Percentiles rank a stretch among this genome's conserved stretches.
Evolutionary conservation across 1,284 basidiomycete genomes (phyloP).

Genomic region (Ceratobasidium sp.): DNA sequence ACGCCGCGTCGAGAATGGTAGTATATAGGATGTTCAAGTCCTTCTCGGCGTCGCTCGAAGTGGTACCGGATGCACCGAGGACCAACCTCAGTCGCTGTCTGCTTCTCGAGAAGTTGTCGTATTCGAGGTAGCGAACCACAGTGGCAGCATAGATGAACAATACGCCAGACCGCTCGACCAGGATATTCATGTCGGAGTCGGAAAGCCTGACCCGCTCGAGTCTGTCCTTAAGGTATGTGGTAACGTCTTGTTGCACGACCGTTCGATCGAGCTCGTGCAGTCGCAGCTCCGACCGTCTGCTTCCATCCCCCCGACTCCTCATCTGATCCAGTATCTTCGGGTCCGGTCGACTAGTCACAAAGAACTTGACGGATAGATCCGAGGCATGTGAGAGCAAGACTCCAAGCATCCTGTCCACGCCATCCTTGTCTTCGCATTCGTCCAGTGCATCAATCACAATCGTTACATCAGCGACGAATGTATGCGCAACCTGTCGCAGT

Average conservation of each 20-base stretch:
- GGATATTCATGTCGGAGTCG: not conserved
- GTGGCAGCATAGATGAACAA: conserved; percentile 40
- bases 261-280: conserved; percentile 44
- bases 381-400: not conserved
- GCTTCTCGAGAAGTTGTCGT: not conserved
- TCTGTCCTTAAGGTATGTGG: conserved; percentile 16
- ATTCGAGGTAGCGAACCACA: conserved; percentile 20
- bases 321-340: conserved; percentile 22
- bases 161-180: not conserved
- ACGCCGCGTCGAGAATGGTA: not conserved
- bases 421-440: conserved; percentile 37
- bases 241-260: conserved; percentile 43
- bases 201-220: not conserved
- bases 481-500: not conserved
- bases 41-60: not conserved
- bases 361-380: conserved; percentile 34
- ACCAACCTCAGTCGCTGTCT: not conserved
- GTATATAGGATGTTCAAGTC: not conserved
- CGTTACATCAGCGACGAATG: not conserved
- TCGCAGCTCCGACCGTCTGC: not conserved
- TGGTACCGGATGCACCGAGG: not conserved
- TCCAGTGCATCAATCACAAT: conserved; percentile 43
- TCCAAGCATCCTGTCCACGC: conserved; percentile 10
- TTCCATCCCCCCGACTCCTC: not conserved
- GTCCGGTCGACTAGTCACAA: conserved; percentile 45